Evolutionary conservation across 345 rosid genomes (phyloP), one percentile per base, ranked within the genome.

Genomic region (Eutrema japonicum): DNA sequence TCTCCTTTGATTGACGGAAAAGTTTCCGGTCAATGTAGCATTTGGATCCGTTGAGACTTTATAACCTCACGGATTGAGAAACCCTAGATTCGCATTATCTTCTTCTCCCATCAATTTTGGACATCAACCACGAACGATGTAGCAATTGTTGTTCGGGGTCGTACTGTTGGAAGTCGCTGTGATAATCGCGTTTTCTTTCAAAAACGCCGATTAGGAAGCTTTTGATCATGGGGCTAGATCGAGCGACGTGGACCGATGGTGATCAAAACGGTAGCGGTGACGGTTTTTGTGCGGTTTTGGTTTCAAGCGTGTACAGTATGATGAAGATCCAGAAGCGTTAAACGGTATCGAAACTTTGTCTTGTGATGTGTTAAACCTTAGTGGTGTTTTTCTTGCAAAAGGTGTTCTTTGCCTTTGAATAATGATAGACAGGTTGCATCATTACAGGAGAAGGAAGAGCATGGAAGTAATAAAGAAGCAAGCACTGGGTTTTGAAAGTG

Each of bases 391-490:
- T 27, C 54, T 46, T 82, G 85, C 86, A 91, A 95, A 51, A 83
- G 16, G 83, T 48, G 29, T 61, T 33, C 80, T 89, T 26, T 91
- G 89, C 77, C 85, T 91, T 41, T 83, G 71, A 22, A 73, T 91
- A 16, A 81, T 89, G 97, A 83, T 87, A 72, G 95, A 91, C 74
- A 85, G 88, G 63, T 75, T 87, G 27, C 96, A 89, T 75, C 94
- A 89, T 72, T 87, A 84, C 72, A 86, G 89, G 56, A 82, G 91
- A 72, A 87, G 92, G 80, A 88, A 89, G 81, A 85, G 29, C 77
- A 78, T 87, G 85, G 96, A 89, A 61, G 88, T 84, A 53, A 73
- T 68, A 45, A 84, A 86, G 83, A 85, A 83, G 47, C 86, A 83
- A 79, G 79, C 48, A 67, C 75, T 64, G 36, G 73, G 77, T 14